Percentiles rank a stretch among this genome's conserved stretches.
Conservation (phyloP, 495 filamentous ascomycete species). For the Aspergillus cristatus region DNA sequence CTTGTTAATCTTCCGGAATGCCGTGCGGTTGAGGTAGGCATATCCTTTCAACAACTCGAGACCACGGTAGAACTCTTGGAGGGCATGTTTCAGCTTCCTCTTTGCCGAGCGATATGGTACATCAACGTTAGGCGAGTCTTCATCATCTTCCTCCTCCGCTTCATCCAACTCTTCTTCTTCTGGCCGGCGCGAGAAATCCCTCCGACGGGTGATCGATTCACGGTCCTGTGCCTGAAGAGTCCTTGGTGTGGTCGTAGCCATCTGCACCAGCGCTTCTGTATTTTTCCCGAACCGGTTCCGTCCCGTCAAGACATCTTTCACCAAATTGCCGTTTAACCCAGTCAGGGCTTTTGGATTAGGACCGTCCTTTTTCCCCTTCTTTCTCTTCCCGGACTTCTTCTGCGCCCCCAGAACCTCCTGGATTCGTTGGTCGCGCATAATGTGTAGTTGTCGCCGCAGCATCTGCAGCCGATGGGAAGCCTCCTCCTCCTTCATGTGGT, state of each 20-base stretch:
- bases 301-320: constrained; percentile 22
- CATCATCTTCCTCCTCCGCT: too few species aligned
- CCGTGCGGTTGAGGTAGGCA: constrained; percentile 77
- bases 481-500: constrained; percentile 72
- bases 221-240: constrained; percentile 19
- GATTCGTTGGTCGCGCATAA: constrained; percentile 73
- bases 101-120: constrained; percentile 80
- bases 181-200: constrained; percentile 57
- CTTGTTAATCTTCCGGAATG: constrained; percentile 96
- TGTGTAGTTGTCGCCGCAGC: constrained; percentile 71
- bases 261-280: constrained; percentile 42
- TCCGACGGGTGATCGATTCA: constrained; percentile 27
- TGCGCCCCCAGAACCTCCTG: constrained; percentile 48
- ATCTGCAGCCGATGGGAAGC: constrained; percentile 58
- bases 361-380: constrained; percentile 13
- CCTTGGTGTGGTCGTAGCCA: constrained; percentile 44
- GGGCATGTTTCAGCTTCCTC: constrained; percentile 76
- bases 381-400: constrained; percentile 21
- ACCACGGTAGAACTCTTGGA: constrained; percentile 88
- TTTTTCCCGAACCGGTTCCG: constrained; percentile 45
- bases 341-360: constrained; percentile 14
- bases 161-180: too few species aligned
- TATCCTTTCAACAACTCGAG: constrained; percentile 89
- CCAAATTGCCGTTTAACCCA: constrained; percentile 13
- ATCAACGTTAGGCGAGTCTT: constrained; percentile 35